Evolutionary conservation across 441 rosid genomes (phyloP).

Genomic region (Viola pubescens): DNA sequence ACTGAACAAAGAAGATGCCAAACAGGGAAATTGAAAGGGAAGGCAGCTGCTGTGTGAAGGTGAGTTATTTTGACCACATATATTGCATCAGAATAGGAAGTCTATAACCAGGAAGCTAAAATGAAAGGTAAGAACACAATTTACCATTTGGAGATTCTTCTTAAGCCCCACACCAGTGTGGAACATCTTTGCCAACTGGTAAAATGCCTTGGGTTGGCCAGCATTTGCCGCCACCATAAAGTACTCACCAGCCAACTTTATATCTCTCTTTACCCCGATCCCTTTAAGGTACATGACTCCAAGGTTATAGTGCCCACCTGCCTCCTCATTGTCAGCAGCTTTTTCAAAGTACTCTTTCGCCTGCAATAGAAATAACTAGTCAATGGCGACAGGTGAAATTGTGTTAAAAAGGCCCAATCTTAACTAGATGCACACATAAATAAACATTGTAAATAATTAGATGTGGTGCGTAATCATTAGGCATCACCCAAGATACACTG

Average conservation of each 20-base stretch:
- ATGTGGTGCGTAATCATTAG: too few species aligned
- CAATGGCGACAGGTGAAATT: not conserved
- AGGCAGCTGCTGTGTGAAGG: too few species aligned
- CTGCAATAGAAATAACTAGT: conserved; percentile 30
- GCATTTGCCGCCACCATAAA: conserved; percentile 83
- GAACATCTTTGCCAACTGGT: conserved; percentile 98
- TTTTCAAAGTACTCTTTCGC: conserved; percentile 91
- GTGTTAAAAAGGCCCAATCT: not conserved
- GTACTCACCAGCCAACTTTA: conserved; percentile 63
- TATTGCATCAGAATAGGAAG: not conserved
- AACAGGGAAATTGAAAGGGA: too few species aligned
- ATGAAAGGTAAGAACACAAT: not conserved
- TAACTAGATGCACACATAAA: not conserved
- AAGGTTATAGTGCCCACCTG: conserved; percentile 90
- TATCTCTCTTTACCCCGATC: conserved; percentile 84
- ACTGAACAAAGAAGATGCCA: too few species aligned
- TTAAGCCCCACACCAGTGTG: conserved; percentile 94
- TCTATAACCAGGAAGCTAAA: not conserved
- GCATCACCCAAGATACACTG: too few species aligned
- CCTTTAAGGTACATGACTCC: conserved; percentile 89
- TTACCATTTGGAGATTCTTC: conserved; percentile 71
- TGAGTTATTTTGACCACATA: not conserved
- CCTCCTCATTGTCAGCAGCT: conserved; percentile 74
- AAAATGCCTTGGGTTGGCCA: conserved; percentile 96
- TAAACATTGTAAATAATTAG: too few species aligned